A percentile compares a stretch with the other conserved stretches of the same genome.
Evolutionary conservation across 1,139 yeast species (phyloP).

Genomic region (Torulaspora globosa): DNA sequence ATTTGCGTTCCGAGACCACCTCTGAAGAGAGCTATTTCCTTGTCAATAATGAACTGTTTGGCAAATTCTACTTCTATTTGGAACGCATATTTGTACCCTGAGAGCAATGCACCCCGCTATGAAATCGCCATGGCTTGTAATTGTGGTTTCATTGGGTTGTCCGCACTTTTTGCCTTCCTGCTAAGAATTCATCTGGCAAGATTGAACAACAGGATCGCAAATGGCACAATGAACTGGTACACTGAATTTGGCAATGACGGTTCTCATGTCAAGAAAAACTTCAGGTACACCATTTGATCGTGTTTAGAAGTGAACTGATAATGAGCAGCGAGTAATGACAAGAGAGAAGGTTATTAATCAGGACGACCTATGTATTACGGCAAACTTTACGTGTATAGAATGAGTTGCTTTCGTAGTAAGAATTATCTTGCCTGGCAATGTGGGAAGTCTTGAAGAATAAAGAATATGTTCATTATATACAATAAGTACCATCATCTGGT

Average conservation of each 20-base stretch:
- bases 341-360: too few species aligned
- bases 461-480: too few species aligned
- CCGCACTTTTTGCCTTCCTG: constrained; percentile 42
- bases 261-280: constrained; percentile 43
- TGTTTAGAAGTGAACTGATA: background rate
- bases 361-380: too few species aligned
- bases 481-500: background rate
- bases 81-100: constrained; percentile 50
- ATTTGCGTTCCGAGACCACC: constrained; percentile 51
- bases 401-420: too few species aligned
- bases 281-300: constrained; percentile 39
- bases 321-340: too few species aligned
- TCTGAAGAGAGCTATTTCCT: constrained; percentile 50
- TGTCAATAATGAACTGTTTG: constrained; percentile 50
- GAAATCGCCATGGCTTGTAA: constrained; percentile 47
- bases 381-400: too few species aligned
- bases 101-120: constrained; percentile 44
- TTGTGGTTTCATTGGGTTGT: constrained; percentile 44
- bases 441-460: too few species aligned
- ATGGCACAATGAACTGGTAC: constrained; percentile 51
- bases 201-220: constrained; percentile 44
- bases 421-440: too few species aligned
- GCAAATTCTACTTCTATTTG: constrained; percentile 53
- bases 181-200: constrained; percentile 42
- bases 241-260: constrained; percentile 49